phyloP scores from a whole-genome alignment of 306 rosid genomes.

The Amphicarpaea edgeworthii region DNA sequence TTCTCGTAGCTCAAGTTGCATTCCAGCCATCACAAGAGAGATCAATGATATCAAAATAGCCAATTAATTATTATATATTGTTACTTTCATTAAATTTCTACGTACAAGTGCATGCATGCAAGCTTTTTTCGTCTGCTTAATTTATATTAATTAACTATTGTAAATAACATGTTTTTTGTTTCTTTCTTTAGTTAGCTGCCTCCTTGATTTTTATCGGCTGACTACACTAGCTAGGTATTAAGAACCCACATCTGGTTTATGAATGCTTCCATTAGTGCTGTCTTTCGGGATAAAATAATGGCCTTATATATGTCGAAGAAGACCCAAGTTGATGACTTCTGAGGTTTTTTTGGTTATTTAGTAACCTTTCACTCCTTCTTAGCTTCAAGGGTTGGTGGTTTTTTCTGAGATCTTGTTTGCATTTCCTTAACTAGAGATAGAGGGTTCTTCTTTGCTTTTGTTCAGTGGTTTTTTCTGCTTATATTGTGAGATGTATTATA shows the following conservation, averaged over 20 bases:
- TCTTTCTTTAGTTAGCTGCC: background rate
- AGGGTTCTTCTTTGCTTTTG: constrained; percentile 29
- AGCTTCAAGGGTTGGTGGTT: background rate
- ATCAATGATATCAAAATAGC: constrained; percentile 60
- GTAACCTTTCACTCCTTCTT: constrained; percentile 33
- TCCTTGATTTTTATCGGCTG: constrained; percentile 14
- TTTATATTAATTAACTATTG: background rate
- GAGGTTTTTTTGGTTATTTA: constrained; percentile 19
- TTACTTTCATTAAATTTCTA: too few relatives aligned
- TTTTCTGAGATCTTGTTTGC: background rate
- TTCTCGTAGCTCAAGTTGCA: constrained; percentile 90
- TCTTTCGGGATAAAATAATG: background rate
- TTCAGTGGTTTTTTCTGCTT: background rate
- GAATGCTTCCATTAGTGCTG: constrained; percentile 19
- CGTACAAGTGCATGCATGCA: background rate
- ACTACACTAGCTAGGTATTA: background rate
- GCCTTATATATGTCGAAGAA: constrained; percentile 17
- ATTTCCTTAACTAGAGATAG: constrained; percentile 12
- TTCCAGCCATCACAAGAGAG: constrained; percentile 82
- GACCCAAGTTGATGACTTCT: constrained; percentile 7
- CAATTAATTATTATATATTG: constrained; percentile 2
- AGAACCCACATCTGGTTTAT: constrained; percentile 7
- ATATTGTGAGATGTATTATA: constrained; percentile 21
- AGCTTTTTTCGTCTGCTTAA: background rate
- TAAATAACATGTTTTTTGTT: constrained; percentile 23